These are phyloP conservation scores for Paraphaeosphaeria sporulosa DNA, from an alignment of 2,329 filamentous ascomycete genomes.

Conservation along the genomic window DNA sequence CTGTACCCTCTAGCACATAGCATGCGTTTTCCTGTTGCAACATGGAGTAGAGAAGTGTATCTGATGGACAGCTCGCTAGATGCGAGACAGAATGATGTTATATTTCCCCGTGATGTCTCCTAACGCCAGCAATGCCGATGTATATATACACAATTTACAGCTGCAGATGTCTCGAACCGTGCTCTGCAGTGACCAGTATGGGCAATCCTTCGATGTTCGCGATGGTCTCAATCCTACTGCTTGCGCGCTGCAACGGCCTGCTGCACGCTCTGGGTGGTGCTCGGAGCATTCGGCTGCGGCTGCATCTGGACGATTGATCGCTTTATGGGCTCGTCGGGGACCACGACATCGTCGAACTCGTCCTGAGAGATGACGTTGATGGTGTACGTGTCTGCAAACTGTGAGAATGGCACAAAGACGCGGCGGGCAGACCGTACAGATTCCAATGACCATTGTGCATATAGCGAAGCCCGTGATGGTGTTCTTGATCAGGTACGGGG, in stretches of 20 bases:
- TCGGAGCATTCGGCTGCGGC: conserved; percentile 15
- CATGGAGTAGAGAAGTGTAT: neutral
- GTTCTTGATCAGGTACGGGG: conserved; percentile 93
- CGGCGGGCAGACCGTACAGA: conserved; percentile 68
- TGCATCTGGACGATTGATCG: conserved; percentile 39
- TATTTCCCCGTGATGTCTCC: conserved; percentile 1
- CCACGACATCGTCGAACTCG: conserved; percentile 93
- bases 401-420: conserved; percentile 12
- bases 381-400: conserved; percentile 68
- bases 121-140: conserved; percentile 7
- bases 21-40: neutral
- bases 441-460: conserved; percentile 76
- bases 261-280: conserved; percentile 39
- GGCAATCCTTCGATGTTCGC: neutral
- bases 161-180: neutral
- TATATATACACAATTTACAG: conserved; percentile 10
- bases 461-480: conserved; percentile 79
- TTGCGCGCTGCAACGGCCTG: conserved; percentile 42
- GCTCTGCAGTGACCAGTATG: neutral
- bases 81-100: neutral
- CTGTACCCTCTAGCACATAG: neutral
- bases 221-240: conserved; percentile 15
- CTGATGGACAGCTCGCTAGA: neutral
- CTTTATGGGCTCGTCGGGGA: conserved; percentile 74
- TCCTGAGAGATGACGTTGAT: conserved; percentile 92